These are phyloP conservation scores for Acacia melanoxylon DNA, from an alignment of 306 rosid species.

Conservation along the genomic window DNA sequence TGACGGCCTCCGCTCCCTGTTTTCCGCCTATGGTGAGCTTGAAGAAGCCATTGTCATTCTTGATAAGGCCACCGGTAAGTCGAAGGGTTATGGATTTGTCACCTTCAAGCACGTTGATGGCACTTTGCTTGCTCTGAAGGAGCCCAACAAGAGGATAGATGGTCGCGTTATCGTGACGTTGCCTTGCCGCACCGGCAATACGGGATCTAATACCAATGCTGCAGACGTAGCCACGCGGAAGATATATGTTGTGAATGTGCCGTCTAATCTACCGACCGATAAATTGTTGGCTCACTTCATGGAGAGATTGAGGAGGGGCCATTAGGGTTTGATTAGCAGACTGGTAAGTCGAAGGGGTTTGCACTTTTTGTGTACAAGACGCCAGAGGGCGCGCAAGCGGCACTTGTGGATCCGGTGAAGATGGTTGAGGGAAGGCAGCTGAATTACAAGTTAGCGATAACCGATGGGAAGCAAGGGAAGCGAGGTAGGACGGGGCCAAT, in stretches of 20 bases:
- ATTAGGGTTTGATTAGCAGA: conserved; percentile 88
- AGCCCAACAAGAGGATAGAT: conserved; percentile 94
- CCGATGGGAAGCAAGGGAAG: conserved; percentile 82
- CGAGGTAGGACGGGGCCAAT: conserved; percentile 37
- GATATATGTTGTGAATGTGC: conserved; percentile 89
- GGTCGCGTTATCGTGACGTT: conserved; percentile 95
- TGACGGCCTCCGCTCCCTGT: conserved; percentile 82
- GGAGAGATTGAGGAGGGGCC: conserved; percentile 98
- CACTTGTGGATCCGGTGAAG: conserved; percentile 80
- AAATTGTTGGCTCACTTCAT: conserved; percentile 76
- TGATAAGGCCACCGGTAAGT: conserved; percentile 81
- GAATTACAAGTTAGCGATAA: conserved; percentile 74
- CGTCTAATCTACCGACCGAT: conserved; percentile 79
- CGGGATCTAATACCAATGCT: conserved; percentile 35
- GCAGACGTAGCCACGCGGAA: conserved; percentile 61
- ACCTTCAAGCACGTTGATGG: conserved; percentile 87
- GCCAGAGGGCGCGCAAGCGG: conserved; percentile 83
- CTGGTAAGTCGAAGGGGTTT: conserved; percentile 85
- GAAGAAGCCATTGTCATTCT: conserved; percentile 91
- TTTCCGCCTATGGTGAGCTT: conserved; percentile 84
- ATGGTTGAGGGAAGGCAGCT: conserved; percentile 81
- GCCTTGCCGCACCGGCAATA: conserved; percentile 74
- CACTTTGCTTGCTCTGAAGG: conserved; percentile 81
- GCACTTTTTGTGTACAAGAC: conserved; percentile 87
- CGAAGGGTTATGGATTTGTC: conserved; percentile 89